Evolutionary conservation across 1,139 yeast species (phyloP).

Genomic region (Zygosaccharomyces pseudobailii): DNA sequence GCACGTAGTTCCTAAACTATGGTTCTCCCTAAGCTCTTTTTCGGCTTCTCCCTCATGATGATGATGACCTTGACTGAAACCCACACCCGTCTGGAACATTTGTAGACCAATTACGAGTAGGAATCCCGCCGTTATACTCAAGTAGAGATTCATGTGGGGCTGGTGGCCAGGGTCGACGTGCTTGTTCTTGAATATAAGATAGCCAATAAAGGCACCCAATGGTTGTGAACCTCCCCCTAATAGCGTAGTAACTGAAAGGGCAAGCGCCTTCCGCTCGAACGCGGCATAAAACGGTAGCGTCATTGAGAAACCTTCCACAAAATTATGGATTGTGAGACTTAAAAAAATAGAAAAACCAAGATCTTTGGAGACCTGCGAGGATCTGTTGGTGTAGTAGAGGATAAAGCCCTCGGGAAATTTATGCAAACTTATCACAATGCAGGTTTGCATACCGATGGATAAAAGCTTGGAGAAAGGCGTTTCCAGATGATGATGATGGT

Average conservation of each 20-base stretch:
- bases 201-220: constrained; percentile 76
- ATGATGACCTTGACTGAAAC: constrained; percentile 35
- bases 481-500: constrained; percentile 76
- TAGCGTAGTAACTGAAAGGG: constrained; percentile 58
- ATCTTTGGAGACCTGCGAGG: constrained; percentile 41
- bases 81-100: constrained; percentile 54
- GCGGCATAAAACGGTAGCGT: constrained; percentile 85
- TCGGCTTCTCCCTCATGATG: constrained; percentile 32
- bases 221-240: constrained; percentile 89
- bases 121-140: constrained; percentile 80
- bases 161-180: constrained; percentile 16
- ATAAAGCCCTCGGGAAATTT: constrained; percentile 94
- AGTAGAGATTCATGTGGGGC: constrained; percentile 37
- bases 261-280: constrained; percentile 54
- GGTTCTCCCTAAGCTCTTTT: constrained; percentile 23
- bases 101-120: constrained; percentile 74
- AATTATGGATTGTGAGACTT: constrained; percentile 81
- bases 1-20: constrained; percentile 34
- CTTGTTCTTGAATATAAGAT: constrained; percentile 45
- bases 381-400: constrained; percentile 44
- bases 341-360: constrained; percentile 79
- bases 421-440: constrained; percentile 81
- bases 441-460: constrained; percentile 85
- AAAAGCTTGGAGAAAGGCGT: constrained; percentile 73
- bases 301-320: constrained; percentile 95